Base-by-base conservation (phyloP, 768 basidiomycete species). In the Dictyophora rubrovolvata region DNA sequence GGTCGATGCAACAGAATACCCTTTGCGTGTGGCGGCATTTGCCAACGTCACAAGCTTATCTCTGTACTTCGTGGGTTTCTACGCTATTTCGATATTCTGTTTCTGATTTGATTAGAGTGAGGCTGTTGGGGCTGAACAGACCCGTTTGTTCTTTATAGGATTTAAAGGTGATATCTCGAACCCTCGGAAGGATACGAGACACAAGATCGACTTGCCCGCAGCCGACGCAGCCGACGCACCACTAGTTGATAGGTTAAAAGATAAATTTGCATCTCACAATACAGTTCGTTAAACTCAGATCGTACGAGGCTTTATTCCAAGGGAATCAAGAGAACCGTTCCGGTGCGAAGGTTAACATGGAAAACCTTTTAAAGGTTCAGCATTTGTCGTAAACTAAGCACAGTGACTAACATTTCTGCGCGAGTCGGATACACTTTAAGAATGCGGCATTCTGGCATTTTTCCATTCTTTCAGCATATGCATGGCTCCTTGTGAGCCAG, bases 141-240 rank as follows among this genome's bases (percentile, higher is more conserved):
- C 86, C 2, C 73, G 86, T 22, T 70, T 93, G 37, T 93, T 86
- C 67, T 93, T 84, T 65, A 66, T 93, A 48, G 90, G 90, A 18
- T 93, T 93, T 76, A 87, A 83, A 68, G 91, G 90, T 47, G 86
- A 89, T 63, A 74, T 76, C 51, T 74, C 76, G 55, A 74, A 76
- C 17, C 68, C 70, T 17, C 76, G 77, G 63, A 83, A 79, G 62
- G 85, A 87, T 55, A 78, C 72, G n/a, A 77, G 77, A 36, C 79
- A 77, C 51, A 83, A 80, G 67, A 75, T 86, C 53, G 86, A 84
- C 65, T 80, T 94, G 16, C 87, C 86, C 0, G 87, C 91, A n/a
- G 85, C 84, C 4, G 80, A 89, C 64, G 85, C 87, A 0, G 82
- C 86, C 0, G 91, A 93, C 63, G 84, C 87, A 0, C 70, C 80